These are phyloP conservation scores for Metschnikowia orientalis DNA, from an alignment of 805 yeast genomes.

Conservation along the genomic window DNA sequence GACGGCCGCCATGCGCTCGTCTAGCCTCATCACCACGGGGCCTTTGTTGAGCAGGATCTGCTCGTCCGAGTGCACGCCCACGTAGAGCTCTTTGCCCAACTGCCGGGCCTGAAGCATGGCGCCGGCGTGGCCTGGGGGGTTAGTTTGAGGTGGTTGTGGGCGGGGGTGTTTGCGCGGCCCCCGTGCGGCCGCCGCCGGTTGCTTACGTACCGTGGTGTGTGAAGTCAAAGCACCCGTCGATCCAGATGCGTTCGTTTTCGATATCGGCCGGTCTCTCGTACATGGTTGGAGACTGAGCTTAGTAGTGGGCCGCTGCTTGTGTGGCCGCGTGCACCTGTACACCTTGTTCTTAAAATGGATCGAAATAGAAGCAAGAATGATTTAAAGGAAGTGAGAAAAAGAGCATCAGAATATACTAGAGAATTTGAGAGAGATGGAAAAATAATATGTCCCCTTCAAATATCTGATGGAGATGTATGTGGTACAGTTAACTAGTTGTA, in stretches of 20 bases:
- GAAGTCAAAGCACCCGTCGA: slow-evolving; percentile 97
- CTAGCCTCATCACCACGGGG: slow-evolving; percentile 83
- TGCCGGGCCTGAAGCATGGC: slow-evolving; percentile 92
- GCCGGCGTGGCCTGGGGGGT: slow-evolving; percentile 76
- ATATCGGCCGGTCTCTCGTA: slow-evolving; percentile 40
- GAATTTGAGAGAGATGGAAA: too few relatives aligned
- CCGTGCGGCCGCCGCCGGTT: background rate
- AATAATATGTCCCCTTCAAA: too few relatives aligned
- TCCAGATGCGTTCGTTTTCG: slow-evolving; percentile 66
- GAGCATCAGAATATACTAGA: too few relatives aligned
- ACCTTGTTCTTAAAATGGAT: too few relatives aligned
- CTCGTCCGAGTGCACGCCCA: slow-evolving; percentile 91
- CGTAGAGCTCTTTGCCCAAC: slow-evolving; percentile 68
- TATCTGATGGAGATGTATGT: too few relatives aligned
- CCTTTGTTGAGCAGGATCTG: slow-evolving; percentile 84
- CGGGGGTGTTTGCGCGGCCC: background rate
- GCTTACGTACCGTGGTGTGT: slow-evolving; percentile 78
- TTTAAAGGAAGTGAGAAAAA: too few relatives aligned
- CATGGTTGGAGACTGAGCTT: slow-evolving; percentile 20
- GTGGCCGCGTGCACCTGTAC: slow-evolving; percentile 1
- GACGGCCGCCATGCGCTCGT: slow-evolving; percentile 80
- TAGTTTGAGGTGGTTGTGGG: too few relatives aligned
- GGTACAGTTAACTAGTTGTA: too few relatives aligned
- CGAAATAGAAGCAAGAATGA: too few relatives aligned
- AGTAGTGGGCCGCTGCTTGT: background rate